These are phyloP conservation scores for Agaricus sinodeliciosus DNA, from an alignment of 768 basidiomycete species.

Conservation along the genomic window DNA sequence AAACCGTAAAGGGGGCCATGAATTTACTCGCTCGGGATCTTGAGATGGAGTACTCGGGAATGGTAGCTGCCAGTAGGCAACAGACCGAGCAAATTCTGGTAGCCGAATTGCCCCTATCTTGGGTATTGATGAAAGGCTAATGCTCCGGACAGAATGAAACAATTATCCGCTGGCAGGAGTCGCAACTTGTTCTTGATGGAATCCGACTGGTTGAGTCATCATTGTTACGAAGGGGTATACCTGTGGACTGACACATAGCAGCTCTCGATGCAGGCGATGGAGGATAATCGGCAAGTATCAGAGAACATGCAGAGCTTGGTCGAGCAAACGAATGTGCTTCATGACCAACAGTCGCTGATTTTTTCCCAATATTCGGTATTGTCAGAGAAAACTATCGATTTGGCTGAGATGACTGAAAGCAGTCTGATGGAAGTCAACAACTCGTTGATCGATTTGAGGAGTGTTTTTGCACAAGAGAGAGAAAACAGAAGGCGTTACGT, in stretches of 20 bases:
- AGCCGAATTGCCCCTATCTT: no score
- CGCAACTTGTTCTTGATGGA: neutral
- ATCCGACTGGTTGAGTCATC: constrained; percentile 5
- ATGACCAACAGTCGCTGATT: constrained; percentile 4
- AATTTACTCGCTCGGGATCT: neutral
- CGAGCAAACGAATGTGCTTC: constrained; percentile 3
- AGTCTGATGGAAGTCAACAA: constrained; percentile 3
- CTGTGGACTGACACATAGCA: neutral
- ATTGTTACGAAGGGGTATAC: neutral
- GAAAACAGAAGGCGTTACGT: neutral
- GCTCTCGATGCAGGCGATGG: neutral
- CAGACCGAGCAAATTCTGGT: neutral
- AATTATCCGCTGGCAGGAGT: constrained; percentile 2
- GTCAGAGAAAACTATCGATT: neutral
- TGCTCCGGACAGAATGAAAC: neutral
- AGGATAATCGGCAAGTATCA: neutral
- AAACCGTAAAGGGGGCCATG: constrained; percentile 1
- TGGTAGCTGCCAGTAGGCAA: neutral
- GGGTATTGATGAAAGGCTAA: neutral
- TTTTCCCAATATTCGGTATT: constrained; percentile 4
- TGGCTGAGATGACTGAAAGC: neutral
- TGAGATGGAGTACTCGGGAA: neutral
- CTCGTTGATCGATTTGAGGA: neutral
- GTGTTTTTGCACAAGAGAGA: neutral
- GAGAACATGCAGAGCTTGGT: neutral